Percentiles rank a stretch among this genome's conserved stretches.
Conservation (phyloP, 345 rosid species). For the Noccaea bulbosa region DNA sequence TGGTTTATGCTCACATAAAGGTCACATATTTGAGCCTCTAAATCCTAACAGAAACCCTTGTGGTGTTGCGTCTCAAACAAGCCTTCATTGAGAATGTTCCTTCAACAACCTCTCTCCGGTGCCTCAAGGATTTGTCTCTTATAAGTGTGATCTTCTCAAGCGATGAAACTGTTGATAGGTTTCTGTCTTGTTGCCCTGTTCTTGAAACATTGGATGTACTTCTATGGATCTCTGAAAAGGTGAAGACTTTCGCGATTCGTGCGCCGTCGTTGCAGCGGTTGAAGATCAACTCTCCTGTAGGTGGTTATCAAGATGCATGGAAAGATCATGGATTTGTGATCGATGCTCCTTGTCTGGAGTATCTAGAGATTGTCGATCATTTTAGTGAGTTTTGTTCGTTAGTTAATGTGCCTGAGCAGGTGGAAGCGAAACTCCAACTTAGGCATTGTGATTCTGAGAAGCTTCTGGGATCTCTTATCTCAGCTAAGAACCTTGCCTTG, state of each 20-base stretch:
- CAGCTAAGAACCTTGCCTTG: slow-evolving; percentile 15
- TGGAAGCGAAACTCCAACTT: background rate
- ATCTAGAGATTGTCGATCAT: background rate
- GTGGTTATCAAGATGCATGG: background rate
- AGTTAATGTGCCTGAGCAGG: background rate
- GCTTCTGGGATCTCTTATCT: slow-evolving; percentile 24
- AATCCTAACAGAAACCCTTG: slow-evolving; percentile 11
- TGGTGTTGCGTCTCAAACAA: background rate
- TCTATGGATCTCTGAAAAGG: background rate
- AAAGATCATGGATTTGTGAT: slow-evolving; percentile 11
- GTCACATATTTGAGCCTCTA: too few relatives aligned
- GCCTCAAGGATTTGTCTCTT: slow-evolving; percentile 22
- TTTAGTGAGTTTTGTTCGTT: background rate
- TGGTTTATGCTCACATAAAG: too few relatives aligned
- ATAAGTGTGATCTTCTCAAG: background rate
- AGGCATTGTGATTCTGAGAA: slow-evolving; percentile 12
- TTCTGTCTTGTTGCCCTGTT: slow-evolving; percentile 4
- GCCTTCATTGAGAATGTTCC: background rate
- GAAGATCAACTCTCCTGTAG: too few relatives aligned
- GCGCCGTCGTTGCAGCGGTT: background rate
- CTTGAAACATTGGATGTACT: background rate
- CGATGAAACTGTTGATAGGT: background rate
- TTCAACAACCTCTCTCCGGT: background rate
- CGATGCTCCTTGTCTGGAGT: slow-evolving; percentile 11
- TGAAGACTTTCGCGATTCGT: background rate